These are phyloP conservation scores for Podospora didyma DNA, from an alignment of 495 filamentous ascomycete genomes.

Conservation along the genomic window DNA sequence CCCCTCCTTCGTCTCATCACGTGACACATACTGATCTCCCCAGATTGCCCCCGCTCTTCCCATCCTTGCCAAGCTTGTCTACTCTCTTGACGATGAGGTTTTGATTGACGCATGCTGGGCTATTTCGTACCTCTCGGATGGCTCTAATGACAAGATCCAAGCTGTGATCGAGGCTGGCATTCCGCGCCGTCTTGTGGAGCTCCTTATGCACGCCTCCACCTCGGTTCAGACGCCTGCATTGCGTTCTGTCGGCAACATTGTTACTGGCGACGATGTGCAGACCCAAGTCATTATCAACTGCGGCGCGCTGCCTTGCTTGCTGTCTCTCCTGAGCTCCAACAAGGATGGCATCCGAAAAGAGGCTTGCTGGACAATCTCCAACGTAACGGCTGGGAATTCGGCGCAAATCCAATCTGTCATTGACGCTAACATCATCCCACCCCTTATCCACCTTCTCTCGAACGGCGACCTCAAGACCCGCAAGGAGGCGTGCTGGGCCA, in stretches of 20 bases:
- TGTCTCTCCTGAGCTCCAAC: constrained; percentile 88
- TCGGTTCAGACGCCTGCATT: constrained; percentile 98
- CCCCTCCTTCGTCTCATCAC: constrained; percentile 1
- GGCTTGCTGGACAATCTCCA: constrained; percentile 99
- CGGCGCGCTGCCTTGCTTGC: constrained; percentile 83
- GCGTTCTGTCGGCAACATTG: constrained; percentile 97
- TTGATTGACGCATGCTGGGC: constrained; percentile 99
- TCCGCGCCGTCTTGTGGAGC: constrained; percentile 91
- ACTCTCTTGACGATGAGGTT: constrained; percentile 97
- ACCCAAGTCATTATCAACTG: constrained; percentile 99
- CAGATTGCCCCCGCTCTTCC: constrained; percentile 96
- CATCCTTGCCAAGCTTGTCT: constrained; percentile 93
- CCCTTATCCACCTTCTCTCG: constrained; percentile 89
- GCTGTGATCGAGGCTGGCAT: constrained; percentile 98
- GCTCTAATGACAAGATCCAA: constrained; percentile 98
- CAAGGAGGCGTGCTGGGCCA: constrained; percentile 99
- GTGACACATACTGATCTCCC: constrained; percentile 19
- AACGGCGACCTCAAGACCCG: constrained; percentile 99
- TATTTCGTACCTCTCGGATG: constrained; percentile 98
- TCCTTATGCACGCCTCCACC: constrained; percentile 98
- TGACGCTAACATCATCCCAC: constrained; percentile 94
- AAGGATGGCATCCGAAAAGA: constrained; percentile 99
- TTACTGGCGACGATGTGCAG: constrained; percentile 97
- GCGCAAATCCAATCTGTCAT: constrained; percentile 97
- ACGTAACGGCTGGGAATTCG: constrained; percentile 97